Evolutionary conservation across 192 early-diverging fungal genomes (phyloP).

Genomic region (Podila epicladia): DNA sequence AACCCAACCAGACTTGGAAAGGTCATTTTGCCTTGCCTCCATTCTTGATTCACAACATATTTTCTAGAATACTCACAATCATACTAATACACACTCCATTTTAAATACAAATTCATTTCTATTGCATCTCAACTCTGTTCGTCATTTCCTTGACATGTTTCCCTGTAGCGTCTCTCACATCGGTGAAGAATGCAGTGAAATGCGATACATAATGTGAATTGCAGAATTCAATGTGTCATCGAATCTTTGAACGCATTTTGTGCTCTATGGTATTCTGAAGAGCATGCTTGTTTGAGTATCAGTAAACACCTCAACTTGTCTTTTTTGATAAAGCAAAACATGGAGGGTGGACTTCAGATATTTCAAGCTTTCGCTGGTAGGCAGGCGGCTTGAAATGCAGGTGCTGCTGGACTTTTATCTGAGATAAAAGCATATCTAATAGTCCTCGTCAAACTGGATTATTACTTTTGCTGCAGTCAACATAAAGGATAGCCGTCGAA

Average conservation of each 20-base stretch:
- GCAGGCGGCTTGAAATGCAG: constrained; percentile 33
- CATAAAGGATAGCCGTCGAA: constrained; percentile 21
- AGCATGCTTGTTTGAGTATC: constrained; percentile 71
- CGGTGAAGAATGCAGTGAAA: constrained; percentile 83
- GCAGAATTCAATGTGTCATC: constrained; percentile 73
- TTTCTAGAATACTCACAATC: too few relatives aligned
- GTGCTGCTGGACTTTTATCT: constrained; percentile 23
- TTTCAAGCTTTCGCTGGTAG: constrained; percentile 10
- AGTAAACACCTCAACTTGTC: constrained; percentile 51
- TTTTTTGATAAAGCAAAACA: too few relatives aligned
- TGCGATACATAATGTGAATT: constrained; percentile 78
- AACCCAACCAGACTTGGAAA: too few relatives aligned
- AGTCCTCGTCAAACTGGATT: constrained; percentile 29
- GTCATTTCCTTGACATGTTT: too few relatives aligned
- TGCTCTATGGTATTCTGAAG: constrained; percentile 53
- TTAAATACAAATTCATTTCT: too few relatives aligned
- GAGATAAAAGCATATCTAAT: constrained; percentile 41
- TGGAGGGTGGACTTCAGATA: constrained; percentile 44
- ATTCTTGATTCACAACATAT: too few relatives aligned
- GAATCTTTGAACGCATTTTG: constrained; percentile 78
- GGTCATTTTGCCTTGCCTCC: too few relatives aligned
- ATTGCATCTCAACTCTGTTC: too few relatives aligned
- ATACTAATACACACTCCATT: too few relatives aligned
- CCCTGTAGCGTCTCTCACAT: too few relatives aligned
- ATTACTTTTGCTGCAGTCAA: constrained; percentile 40